Evolutionary conservation across 768 basidiomycete species (phyloP).

Genomic region (Gloeostereum incarnatum): DNA sequence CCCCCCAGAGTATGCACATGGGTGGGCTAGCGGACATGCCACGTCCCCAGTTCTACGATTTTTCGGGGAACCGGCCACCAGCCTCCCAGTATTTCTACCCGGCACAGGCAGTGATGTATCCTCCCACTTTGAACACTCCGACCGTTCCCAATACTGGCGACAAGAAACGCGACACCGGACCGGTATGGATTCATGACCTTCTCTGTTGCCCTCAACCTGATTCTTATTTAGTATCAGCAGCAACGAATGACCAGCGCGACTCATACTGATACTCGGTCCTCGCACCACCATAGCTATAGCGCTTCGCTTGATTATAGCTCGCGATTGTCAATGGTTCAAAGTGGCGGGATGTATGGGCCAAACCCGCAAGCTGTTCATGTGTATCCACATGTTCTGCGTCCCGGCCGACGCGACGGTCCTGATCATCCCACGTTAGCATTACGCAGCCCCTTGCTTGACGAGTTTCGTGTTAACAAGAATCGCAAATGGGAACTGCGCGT

Average conservation of each 20-base stretch:
- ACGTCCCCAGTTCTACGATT: conserved; percentile 55
- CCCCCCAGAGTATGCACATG: conserved; percentile 31
- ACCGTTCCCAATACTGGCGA: conserved; percentile 31
- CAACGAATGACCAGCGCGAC: conserved; percentile 32
- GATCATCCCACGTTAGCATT: conserved; percentile 24
- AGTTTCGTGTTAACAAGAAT: conserved; percentile 74
- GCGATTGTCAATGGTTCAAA: conserved; percentile 34
- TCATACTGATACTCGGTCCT: conserved; percentile 30
- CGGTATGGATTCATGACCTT: conserved; percentile 9
- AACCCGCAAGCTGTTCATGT: conserved; percentile 22
- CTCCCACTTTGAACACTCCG: conserved; percentile 35
- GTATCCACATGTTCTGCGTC: conserved; percentile 29
- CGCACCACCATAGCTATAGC: conserved; percentile 34
- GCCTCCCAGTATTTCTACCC: conserved; percentile 50
- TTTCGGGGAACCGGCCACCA: conserved; percentile 34
- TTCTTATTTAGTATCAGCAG: conserved; percentile 22
- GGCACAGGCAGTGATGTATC: conserved; percentile 51
- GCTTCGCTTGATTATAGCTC: conserved; percentile 36
- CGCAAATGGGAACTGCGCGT: conserved; percentile 80
- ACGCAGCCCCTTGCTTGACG: conserved; percentile 72
- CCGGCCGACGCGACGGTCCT: conserved; percentile 34
- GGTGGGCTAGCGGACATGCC: conserved; percentile 28
- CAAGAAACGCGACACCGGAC: conserved; percentile 53
- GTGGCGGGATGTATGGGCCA: conserved; percentile 35
- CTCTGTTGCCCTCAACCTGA: conserved; percentile 5